Evolutionary conservation across 2,329 filamentous ascomycete species (phyloP).

Genomic region (Penicillium corylophilum): DNA sequence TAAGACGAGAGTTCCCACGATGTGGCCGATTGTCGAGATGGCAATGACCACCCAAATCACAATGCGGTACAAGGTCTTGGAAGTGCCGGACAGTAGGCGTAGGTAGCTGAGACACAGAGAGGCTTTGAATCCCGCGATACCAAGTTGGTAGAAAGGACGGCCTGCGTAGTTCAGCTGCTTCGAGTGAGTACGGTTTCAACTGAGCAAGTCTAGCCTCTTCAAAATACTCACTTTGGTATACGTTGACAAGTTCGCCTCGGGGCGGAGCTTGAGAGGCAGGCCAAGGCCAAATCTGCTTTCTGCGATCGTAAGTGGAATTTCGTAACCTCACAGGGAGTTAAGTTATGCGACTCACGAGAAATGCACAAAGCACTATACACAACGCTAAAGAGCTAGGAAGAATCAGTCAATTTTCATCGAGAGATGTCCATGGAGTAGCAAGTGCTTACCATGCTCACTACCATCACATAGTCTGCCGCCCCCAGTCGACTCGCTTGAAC

Average conservation of each 20-base stretch:
- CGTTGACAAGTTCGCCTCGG: conserved; percentile 42
- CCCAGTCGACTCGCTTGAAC: conserved; percentile 46
- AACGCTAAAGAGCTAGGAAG: conserved; percentile 47
- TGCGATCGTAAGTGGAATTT: conserved; percentile 24
- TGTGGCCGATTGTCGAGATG: conserved; percentile 48
- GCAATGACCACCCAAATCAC: conserved; percentile 49
- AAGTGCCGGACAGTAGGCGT: conserved; percentile 51
- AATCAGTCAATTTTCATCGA: neutral
- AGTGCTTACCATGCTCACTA: conserved; percentile 32
- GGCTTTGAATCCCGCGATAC: conserved; percentile 59
- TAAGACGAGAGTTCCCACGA: conserved; percentile 51
- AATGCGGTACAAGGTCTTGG: conserved; percentile 46
- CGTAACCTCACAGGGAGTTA: neutral
- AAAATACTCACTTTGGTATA: conserved; percentile 42
- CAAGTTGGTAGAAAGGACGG: conserved; percentile 55
- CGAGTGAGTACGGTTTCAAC: neutral
- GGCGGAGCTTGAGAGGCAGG: conserved; percentile 47
- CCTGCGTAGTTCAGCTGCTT: conserved; percentile 53
- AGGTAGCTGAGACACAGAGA: conserved; percentile 55
- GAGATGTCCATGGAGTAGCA: neutral
- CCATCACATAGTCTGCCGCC: conserved; percentile 48
- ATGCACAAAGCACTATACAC: conserved; percentile 54
- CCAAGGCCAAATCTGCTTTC: conserved; percentile 57
- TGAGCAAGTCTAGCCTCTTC: neutral
- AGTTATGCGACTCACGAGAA: conserved; percentile 40